Evolutionary conservation across 179 eudicot genomes (phyloP), one percentile per base, ranked within the genome.

Genomic region (Patellifolia procumbens): DNA sequence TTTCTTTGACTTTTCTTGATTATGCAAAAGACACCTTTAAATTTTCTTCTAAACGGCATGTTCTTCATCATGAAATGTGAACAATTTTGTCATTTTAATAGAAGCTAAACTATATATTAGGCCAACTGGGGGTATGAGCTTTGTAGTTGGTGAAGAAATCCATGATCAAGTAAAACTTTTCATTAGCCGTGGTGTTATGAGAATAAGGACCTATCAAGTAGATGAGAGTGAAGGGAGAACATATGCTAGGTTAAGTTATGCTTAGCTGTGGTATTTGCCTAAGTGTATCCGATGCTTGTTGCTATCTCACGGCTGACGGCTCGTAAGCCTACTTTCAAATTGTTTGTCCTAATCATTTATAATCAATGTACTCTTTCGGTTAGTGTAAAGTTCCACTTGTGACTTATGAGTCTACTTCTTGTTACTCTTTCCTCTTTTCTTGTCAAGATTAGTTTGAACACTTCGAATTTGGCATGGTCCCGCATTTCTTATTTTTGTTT

Each of bases 121-220:
- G 19, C 24, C 72, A 20, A 42, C n/a, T 32, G 49, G n/a, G 10
- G 24, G 45, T 62, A 19, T 56, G 24, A 19, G 49, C 56, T 8
- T 39, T 32, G 45, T 43, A 45, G 22, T 63, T 35, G 34, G 15
- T 34, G 20, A 26, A 59, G 35, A 59, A 28, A 59, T 1, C 64
- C 4, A 59, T 59, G 43, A 63, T 63, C 24, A 35, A 63, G 68
- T 63, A 31, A 17, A 10, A 17, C 8, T n/a, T 61, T 56, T 11
- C 61, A 56, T 56, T 8, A 45, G 29, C 15, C 43, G 22, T 68
- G 15, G 9, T 68, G 17, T 39, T 39, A 69, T 19, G 58, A 53
- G 56, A 39, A 16, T 69, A 39, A 22, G 43, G 34, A 68, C 19
- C 58, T 69, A 69, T 69, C 29, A 35, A 69, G 32, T 46, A 37